phyloP scores from a whole-genome alignment of 2,329 filamentous ascomycete species.

The Aspergillus tubingensis region DNA sequence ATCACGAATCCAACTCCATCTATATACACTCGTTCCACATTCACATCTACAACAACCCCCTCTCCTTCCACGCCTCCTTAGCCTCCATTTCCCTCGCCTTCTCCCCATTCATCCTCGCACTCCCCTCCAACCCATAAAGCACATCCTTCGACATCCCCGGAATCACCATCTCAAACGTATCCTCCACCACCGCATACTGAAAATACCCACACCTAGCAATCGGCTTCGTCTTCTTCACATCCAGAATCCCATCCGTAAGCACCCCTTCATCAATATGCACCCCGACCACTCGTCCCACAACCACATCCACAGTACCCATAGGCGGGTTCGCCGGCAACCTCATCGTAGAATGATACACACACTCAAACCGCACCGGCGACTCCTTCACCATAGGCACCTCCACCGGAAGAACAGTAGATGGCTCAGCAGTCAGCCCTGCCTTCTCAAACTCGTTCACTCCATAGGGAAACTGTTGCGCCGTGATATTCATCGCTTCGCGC shows the following conservation, averaged over 20 bases:
- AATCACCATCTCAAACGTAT: conserved; percentile 62
- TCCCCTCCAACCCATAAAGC: conserved; percentile 45
- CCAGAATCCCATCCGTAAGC: conserved; percentile 57
- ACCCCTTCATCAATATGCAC: conserved; percentile 60
- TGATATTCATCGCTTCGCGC: conserved; percentile 58
- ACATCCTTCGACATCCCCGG: conserved; percentile 41
- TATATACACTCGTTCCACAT: neutral
- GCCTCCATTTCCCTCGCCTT: neutral
- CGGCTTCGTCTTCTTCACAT: conserved; percentile 59
- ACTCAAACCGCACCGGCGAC: conserved; percentile 62
- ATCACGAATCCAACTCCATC: neutral
- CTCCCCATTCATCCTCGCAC: conserved; percentile 25
- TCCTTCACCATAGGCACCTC: conserved; percentile 55
- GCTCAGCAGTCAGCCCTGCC: conserved; percentile 53
- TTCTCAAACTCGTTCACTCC: conserved; percentile 58
- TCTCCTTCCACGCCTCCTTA: neutral
- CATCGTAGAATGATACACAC: conserved; percentile 57
- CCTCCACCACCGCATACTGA: conserved; percentile 58
- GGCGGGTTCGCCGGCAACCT: conserved; percentile 59
- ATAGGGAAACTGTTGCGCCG: conserved; percentile 52
- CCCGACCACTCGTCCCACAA: conserved; percentile 59
- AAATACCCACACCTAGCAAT: conserved; percentile 64
- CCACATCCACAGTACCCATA: conserved; percentile 59
- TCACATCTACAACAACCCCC: neutral
- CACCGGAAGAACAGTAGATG: conserved; percentile 35